phyloP scores from a whole-genome alignment of 768 basidiomycete genomes.

The Brasilioporus rufonigricans region DNA sequence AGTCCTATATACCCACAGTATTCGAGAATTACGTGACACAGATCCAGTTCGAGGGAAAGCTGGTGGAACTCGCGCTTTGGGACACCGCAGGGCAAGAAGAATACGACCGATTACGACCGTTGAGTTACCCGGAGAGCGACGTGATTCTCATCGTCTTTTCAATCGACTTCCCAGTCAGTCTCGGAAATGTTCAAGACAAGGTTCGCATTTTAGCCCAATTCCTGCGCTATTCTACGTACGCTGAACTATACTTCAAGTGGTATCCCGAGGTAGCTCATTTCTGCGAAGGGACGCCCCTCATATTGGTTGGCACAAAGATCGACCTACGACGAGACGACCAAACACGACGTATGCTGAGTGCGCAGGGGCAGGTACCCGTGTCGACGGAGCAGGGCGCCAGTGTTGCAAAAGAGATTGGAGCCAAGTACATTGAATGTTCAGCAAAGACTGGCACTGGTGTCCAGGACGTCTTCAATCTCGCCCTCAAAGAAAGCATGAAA shows the following conservation, averaged over 20 bases:
- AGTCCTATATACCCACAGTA: conserved; percentile 93
- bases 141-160: conserved; percentile 95
- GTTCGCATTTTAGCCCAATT: conserved; percentile 37
- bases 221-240: not conserved
- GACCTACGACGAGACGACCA: conserved; percentile 86
- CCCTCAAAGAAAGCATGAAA: conserved; percentile 86
- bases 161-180: conserved; percentile 86
- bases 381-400: conserved; percentile 75
- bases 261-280: conserved; percentile 91
- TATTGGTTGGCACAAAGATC: conserved; percentile 92
- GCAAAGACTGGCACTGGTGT: conserved; percentile 91
- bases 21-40: conserved; percentile 94
- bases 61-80: conserved; percentile 96
- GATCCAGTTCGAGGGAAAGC: conserved; percentile 81
- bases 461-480: conserved; percentile 87
- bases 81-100: conserved; percentile 98
- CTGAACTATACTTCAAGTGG: conserved; percentile 56
- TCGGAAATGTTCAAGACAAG: conserved; percentile 90
- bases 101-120: conserved; percentile 84
- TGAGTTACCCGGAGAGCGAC: conserved; percentile 86
- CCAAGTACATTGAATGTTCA: conserved; percentile 90
- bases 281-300: conserved; percentile 83
- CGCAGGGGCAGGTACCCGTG: conserved; percentile 84
- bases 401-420: conserved; percentile 93
- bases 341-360: conserved; percentile 83